Evolutionary conservation across 257 asterid genomes (phyloP).

Genomic region (Thymus quinquecostatus): DNA sequence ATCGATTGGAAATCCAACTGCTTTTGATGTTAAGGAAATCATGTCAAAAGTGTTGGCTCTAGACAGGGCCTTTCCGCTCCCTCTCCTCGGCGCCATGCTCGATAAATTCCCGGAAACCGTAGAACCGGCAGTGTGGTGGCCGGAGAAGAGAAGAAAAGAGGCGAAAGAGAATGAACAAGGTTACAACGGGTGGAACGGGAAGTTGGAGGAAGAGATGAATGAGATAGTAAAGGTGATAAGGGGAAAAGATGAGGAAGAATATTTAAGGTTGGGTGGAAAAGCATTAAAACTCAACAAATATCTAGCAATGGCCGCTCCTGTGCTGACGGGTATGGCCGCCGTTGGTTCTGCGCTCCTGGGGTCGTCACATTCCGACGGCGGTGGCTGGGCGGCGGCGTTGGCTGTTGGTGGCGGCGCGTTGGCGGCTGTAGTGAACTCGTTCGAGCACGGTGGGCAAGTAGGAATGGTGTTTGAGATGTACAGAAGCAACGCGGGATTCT

Average conservation of each 20-base stretch:
- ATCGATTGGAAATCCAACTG: too few relatives aligned
- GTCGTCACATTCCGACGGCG: too few relatives aligned
- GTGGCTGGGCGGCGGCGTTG: too few relatives aligned
- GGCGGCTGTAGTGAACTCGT: too few relatives aligned
- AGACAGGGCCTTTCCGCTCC: slow-evolving; percentile 61
- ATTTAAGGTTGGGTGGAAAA: slow-evolving; percentile 43
- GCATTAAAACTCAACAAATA: slow-evolving; percentile 49
- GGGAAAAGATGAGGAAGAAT: slow-evolving; percentile 51
- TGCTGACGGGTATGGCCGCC: too few relatives aligned
- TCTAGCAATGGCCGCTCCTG: slow-evolving; percentile 42
- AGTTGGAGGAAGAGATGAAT: background rate
- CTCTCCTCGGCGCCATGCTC: slow-evolving; percentile 39
- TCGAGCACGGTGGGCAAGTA: too few relatives aligned
- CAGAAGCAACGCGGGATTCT: too few relatives aligned
- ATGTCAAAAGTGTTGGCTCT: slow-evolving; percentile 57
- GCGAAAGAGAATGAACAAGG: background rate
- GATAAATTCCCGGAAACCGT: background rate
- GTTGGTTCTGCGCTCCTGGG: too few relatives aligned
- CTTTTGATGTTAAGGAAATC: slow-evolving; percentile 15
- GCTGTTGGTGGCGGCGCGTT: too few relatives aligned
- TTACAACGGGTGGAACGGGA: slow-evolving; percentile 47
- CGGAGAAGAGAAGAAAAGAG: slow-evolving; percentile 34
- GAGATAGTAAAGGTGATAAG: slow-evolving; percentile 36
- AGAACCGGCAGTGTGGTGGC: slow-evolving; percentile 64
- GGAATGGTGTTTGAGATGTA: too few relatives aligned